Evolutionary conservation across 169 alveolate genomes (phyloP), one percentile per base, ranked within the genome.

Genomic region (Plasmodium fragile): DNA sequence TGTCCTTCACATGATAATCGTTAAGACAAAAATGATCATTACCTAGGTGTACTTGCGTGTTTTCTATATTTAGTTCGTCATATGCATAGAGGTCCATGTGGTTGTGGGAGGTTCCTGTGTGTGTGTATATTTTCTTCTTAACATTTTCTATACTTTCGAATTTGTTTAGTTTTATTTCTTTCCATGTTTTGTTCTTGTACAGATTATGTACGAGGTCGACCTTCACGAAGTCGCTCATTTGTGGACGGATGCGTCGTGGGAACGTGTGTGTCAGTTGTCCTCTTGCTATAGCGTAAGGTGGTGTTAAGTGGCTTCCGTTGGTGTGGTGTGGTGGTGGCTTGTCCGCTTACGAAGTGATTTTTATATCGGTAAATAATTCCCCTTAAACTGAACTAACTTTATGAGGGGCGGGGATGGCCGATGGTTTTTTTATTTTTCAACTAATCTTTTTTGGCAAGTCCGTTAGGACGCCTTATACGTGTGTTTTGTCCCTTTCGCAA

Each of bases 11-110:
- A 4, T 93, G 83, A 52, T 93, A 95, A 85, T 52, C 92, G 75
- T 90, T 53, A 36, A 95, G 75, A 18, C 77, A 55, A n/a, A 45
- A 49, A 18, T 75, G 6, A 36, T 95, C 93, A 25, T 93, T 84
- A 70, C 85, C 83, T 70, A 95, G 55, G 75, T 36, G 78, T 0
- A 95, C 85, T 82, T 90, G 96, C 1, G 94, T 93, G 25, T 75
- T 70, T 11, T 78, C 81, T 22, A 92, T 77, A 73, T 85, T 79
- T 8, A 45, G 43, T n/a, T 94, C 95, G 22, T 52, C 83, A 65
- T 93, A 85, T 36, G 97, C 97, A 82, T 91, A 92, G 34, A 95
- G 69, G n/a, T 83, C 69, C 96, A 93, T 92, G 52, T 39, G 55
- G 28, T 87, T 81, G 7, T 85, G 75, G 4, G 41, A 81, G 10